Percentiles rank a stretch among this genome's conserved stretches.
Conservation (phyloP, 768 basidiomycete genomes). For the Stropharia rugosoannulata region DNA sequence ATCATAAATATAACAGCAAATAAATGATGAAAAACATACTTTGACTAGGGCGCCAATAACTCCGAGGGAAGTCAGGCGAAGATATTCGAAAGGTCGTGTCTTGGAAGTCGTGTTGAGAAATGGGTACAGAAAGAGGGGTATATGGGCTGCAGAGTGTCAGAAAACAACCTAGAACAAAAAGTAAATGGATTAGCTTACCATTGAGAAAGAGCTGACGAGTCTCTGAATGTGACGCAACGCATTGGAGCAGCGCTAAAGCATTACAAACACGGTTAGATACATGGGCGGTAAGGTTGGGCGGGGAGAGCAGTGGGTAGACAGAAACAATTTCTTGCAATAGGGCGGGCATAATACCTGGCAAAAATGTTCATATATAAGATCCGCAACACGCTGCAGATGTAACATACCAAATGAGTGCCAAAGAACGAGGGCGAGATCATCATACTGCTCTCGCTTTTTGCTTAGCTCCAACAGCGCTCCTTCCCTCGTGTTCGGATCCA, state of each 20-base stretch:
- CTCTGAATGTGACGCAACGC: slow-evolving; percentile 96
- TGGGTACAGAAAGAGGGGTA: slow-evolving; percentile 97
- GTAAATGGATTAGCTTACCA: slow-evolving; percentile 48
- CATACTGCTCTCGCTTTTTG: slow-evolving; percentile 99
- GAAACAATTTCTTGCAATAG: slow-evolving; percentile 97
- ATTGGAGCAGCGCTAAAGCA: slow-evolving; percentile 95
- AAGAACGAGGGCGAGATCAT: slow-evolving; percentile 93
- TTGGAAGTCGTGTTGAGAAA: slow-evolving; percentile 99
- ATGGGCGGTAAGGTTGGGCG: slow-evolving; percentile 94
- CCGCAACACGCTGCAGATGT: background rate
- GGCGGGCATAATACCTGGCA: slow-evolving; percentile 92
- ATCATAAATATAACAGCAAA: background rate
- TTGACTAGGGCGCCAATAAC: slow-evolving; percentile 99
- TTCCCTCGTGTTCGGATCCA: slow-evolving; percentile 84
- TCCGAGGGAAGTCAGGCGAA: slow-evolving; percentile 97
- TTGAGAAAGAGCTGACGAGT: slow-evolving; percentile 94
- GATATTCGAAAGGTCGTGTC: slow-evolving; percentile 99
- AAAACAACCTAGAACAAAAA: slow-evolving; percentile 3
- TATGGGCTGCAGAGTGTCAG: slow-evolving; percentile 79
- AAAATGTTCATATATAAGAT: slow-evolving; percentile 13
- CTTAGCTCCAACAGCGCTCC: slow-evolving; percentile 91
- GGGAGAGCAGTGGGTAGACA: slow-evolving; percentile 93
- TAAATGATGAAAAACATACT: slow-evolving; percentile 42
- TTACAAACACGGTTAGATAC: slow-evolving; percentile 99
- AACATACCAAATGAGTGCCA: slow-evolving; percentile 95